Evolutionary conservation across 306 rosid species (phyloP).

Genomic region (Cicer cuneatum): DNA sequence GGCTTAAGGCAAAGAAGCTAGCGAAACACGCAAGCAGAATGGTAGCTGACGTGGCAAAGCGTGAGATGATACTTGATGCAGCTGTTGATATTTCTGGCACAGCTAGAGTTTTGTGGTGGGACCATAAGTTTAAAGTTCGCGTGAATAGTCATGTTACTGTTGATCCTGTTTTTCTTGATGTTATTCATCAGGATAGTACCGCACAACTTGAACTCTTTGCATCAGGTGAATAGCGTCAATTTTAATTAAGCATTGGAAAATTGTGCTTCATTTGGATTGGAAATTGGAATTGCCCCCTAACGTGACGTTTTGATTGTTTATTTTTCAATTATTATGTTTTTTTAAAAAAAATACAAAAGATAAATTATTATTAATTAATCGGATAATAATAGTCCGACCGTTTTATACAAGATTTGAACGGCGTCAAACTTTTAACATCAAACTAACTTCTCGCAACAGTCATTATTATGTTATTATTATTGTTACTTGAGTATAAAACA

Average conservation of each 20-base stretch:
- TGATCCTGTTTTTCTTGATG: conserved; percentile 85
- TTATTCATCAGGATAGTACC: conserved; percentile 69
- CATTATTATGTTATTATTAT: no score
- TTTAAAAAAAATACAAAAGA: no score
- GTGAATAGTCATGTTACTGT: conserved; percentile 83
- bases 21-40: conserved; percentile 71
- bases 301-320: neutral
- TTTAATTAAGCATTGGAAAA: neutral
- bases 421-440: no score
- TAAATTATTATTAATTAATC: no score
- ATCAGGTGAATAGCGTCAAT: neutral
- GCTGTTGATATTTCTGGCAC: conserved; percentile 69
- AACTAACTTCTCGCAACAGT: no score
- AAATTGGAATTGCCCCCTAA: neutral
- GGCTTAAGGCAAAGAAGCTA: conserved; percentile 61
- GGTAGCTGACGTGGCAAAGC: conserved; percentile 61
- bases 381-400: no score
- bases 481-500: no score
- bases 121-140: conserved; percentile 67
- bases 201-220: conserved; percentile 57
- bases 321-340: no score
- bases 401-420: no score
- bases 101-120: conserved; percentile 84
- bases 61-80: conserved; percentile 82
- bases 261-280: neutral